Evolutionary conservation across 2,329 filamentous ascomycete genomes (phyloP), one percentile per base, ranked within the genome.

Genomic region (Colletotrichum sp.): DNA sequence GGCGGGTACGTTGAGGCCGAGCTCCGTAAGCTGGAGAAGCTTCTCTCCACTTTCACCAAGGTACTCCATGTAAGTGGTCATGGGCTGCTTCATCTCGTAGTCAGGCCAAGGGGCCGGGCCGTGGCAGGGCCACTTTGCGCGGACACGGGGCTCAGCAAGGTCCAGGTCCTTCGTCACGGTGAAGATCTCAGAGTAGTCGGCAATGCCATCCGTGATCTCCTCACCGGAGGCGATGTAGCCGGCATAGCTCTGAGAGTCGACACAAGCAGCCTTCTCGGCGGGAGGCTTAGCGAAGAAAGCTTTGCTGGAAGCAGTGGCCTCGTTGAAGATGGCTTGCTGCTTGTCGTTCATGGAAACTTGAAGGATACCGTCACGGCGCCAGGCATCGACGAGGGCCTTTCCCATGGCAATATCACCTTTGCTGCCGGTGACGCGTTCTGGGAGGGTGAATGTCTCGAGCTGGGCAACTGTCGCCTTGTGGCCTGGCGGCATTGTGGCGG

Each of bases 171-270:
- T 89, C 15, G 86, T 89, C 22, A 89, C 86, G 3, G 88, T 90
- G 75, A 89, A 90, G 36, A 90, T 89, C 79, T 90, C 88, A 1
- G 86, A 88, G 77, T 89, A 89, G 78, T 90, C 88, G 18, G 87
- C 87, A 30, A 90, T 84, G 44, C 87, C 87, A 70, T 87, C 83
- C 4, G 87, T 88, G 5, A 88, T 83, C 79, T 88, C 87, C 77
- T 89, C 88, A 0, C 88, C 88, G 0, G 86, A 88, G 28, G 87
- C 88, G 64, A 89, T 85, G 77, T 89, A 89, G 4, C 88, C 88
- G 1, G 87, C 80, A 64, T 88, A 89, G 77, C 86, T 89, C 75
- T 84, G 82, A 16, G 81, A 81, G 77, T 90, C 86, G 8, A 89
- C 81, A 57, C 87, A 88, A 2, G 82, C 81, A 4, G 82, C 82